phyloP scores from a whole-genome alignment of 2,329 filamentous ascomycete genomes.

The Clonostachys rosea region DNA sequence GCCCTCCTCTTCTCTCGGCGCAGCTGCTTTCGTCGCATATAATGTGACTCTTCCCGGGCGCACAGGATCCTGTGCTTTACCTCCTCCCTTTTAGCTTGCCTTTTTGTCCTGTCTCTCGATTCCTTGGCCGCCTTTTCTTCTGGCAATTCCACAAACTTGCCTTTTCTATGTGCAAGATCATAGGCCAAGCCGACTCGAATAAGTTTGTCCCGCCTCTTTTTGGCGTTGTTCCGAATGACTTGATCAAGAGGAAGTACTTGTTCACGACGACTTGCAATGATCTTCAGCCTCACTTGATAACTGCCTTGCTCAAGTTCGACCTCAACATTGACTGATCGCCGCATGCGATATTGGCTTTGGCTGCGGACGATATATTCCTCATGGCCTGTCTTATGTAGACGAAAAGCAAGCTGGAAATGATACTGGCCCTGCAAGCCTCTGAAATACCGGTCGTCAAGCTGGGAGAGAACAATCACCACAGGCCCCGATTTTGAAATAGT shows the following conservation, averaged over 20 bases:
- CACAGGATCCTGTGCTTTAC: conserved; percentile 33
- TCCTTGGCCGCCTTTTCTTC: conserved; percentile 43
- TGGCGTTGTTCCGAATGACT: conserved; percentile 61
- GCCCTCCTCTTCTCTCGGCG: conserved; percentile 64
- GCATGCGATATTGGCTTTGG: conserved; percentile 54
- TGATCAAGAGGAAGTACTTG: conserved; percentile 54
- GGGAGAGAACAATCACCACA: conserved; percentile 50
- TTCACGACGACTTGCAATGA: conserved; percentile 60
- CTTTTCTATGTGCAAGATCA: conserved; percentile 66
- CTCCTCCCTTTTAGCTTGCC: conserved; percentile 23
- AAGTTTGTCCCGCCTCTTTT: conserved; percentile 65
- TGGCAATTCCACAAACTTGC: conserved; percentile 39
- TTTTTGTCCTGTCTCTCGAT: conserved; percentile 36
- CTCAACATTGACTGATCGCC: conserved; percentile 72
- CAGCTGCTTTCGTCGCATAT: conserved; percentile 27
- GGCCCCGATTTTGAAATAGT: conserved; percentile 41
- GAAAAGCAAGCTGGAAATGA: conserved; percentile 46
- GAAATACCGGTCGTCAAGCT: conserved; percentile 55
- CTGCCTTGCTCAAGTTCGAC: conserved; percentile 68
- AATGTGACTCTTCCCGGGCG: conserved; percentile 27
- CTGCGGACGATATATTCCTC: conserved; percentile 53
- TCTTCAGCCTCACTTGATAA: conserved; percentile 72
- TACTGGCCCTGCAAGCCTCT: conserved; percentile 53
- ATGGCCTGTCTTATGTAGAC: conserved; percentile 42
- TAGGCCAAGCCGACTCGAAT: conserved; percentile 65